Evolutionary conservation across 768 basidiomycete genomes (phyloP).

Genomic region (Russula vinacea): DNA sequence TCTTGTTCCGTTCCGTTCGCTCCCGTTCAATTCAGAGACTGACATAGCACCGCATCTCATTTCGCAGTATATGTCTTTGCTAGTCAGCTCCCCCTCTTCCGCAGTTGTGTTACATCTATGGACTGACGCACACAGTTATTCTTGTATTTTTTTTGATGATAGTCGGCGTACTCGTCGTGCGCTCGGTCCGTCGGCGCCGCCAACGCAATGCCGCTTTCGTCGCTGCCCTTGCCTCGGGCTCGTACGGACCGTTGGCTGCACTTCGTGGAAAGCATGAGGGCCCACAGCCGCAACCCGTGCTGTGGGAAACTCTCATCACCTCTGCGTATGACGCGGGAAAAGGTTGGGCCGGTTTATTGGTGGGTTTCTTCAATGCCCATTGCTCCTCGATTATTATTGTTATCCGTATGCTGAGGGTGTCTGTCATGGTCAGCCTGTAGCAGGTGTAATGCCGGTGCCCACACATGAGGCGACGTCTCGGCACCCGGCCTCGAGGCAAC

Average conservation of each 20-base stretch:
- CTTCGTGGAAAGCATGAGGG: neutral
- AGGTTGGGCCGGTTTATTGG: conserved; percentile 16
- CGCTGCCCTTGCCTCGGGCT: neutral
- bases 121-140: conserved; percentile 7
- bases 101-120: neutral
- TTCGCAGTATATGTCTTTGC: conserved; percentile 13
- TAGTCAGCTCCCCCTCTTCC: neutral
- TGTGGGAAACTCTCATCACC: conserved; percentile 17
- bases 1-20: neutral
- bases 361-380: conserved; percentile 2
- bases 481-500: neutral
- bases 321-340: conserved; percentile 9
- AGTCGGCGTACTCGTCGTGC: conserved; percentile 6
- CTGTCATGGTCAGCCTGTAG: conserved; percentile 12
- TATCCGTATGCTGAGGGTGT: neutral
- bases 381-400: neutral
- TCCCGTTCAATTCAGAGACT: neutral
- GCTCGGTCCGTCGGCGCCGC: conserved; percentile 20
- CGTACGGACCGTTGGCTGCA: neutral
- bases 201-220: conserved; percentile 4
- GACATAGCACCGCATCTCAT: neutral
- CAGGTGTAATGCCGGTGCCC: neutral
- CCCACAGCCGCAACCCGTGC: neutral
- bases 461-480: neutral
- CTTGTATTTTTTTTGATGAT: conserved; percentile 5